These are phyloP conservation scores for Saccharomycopsis sp. DNA, from an alignment of 805 yeast genomes.

Conservation along the genomic window DNA sequence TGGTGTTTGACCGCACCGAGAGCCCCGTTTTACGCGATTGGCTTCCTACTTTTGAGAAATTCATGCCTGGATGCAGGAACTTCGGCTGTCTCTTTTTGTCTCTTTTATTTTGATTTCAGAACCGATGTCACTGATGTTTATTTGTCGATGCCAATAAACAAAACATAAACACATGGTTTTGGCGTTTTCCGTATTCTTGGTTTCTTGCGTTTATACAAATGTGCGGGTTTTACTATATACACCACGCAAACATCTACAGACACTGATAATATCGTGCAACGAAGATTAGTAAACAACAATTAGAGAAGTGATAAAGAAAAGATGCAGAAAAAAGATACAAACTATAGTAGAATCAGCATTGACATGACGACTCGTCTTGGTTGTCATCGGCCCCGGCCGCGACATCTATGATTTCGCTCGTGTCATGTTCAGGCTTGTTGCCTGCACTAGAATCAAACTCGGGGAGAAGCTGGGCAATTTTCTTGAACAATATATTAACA, in stretches of 20 bases:
- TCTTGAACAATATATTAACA: constrained; percentile 82
- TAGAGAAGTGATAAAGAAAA: background rate
- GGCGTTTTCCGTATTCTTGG: background rate
- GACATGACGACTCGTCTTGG: constrained; percentile 34
- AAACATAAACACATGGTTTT: background rate
- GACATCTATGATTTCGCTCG: constrained; percentile 39
- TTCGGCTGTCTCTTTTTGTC: too few relatives aligned
- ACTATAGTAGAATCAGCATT: constrained; percentile 28
- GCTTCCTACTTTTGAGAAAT: constrained; percentile 44
- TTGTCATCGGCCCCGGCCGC: constrained; percentile 31
- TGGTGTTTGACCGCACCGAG: constrained; percentile 38
- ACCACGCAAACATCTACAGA: background rate
- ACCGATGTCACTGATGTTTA: background rate
- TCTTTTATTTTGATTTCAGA: background rate
- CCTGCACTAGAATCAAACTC: constrained; percentile 45
- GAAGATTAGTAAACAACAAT: background rate
- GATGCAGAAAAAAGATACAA: background rate
- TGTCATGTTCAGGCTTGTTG: constrained; percentile 25
- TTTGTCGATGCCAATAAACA: background rate
- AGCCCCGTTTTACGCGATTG: constrained; percentile 65
- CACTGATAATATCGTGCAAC: background rate
- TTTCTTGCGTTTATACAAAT: background rate
- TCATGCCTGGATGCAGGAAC: constrained; percentile 28
- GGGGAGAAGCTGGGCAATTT: constrained; percentile 85
- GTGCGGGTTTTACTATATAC: background rate